Evolutionary conservation across 176 grass and related monocot genomes (phyloP).

Genomic region (Bromus sterilis): DNA sequence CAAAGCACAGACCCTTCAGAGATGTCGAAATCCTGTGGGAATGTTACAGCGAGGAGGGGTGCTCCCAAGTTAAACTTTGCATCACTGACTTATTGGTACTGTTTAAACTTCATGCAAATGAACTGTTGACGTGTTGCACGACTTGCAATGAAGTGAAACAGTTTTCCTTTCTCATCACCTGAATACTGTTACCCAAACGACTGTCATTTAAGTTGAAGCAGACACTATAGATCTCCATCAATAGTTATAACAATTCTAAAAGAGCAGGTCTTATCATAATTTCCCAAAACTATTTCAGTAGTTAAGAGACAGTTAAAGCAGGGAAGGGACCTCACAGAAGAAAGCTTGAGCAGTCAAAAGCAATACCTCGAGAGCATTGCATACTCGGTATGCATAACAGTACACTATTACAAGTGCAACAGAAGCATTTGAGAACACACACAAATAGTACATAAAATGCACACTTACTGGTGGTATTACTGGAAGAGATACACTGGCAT

Average conservation of each 20-base stretch:
- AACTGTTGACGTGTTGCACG: neutral
- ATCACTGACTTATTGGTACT: neutral
- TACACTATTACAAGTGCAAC: neutral
- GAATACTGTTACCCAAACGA: neutral
- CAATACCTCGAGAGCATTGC: neutral
- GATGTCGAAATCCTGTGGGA: slow-evolving; percentile 75
- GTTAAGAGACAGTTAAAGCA: neutral
- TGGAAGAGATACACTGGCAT: slow-evolving; percentile 89
- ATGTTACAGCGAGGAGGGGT: neutral
- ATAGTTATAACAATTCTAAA: neutral
- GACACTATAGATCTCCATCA: neutral
- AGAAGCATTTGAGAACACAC: neutral
- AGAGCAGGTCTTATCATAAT: neutral
- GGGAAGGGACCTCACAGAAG: neutral
- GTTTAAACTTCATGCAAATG: neutral
- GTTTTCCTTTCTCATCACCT: neutral
- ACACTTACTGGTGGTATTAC: slow-evolving; percentile 77
- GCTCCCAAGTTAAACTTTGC: neutral
- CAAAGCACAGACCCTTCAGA: slow-evolving; percentile 83
- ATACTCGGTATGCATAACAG: neutral
- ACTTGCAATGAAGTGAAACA: neutral
- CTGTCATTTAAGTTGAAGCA: neutral
- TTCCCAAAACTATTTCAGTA: neutral
- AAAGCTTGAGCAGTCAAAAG: slow-evolving; percentile 12
- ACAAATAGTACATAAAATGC: slow-evolving; percentile 10